These are phyloP conservation scores for Amaranthus tricolor DNA, from an alignment of 179 eudicot species.

Conservation along the genomic window DNA sequence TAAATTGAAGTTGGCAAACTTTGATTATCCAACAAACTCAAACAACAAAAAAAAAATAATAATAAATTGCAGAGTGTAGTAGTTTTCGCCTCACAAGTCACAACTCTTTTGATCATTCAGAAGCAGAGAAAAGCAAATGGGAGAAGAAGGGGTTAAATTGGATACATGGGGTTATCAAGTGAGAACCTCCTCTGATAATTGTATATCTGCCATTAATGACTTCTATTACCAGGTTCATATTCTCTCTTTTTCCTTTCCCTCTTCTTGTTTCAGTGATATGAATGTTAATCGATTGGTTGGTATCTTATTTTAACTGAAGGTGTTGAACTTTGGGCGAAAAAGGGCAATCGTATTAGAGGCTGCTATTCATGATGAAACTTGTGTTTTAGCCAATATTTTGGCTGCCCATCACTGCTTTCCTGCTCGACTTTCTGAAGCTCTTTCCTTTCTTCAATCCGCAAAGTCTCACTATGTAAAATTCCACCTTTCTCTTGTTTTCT, in stretches of 20 bases:
- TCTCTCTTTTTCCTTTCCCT: not conserved
- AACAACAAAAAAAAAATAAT: not conserved
- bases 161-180: constrained; percentile 80
- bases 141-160: constrained; percentile 30
- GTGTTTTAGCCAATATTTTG: constrained; percentile 74
- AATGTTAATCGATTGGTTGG: not conserved
- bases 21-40: not conserved
- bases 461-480: constrained; percentile 47
- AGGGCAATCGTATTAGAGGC: constrained; percentile 70
- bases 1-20: not conserved
- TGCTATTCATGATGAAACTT: constrained; percentile 50
- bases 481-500: not conserved
- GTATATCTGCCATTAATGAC: constrained; percentile 71
- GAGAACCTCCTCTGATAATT: constrained; percentile 59
- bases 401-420: constrained; percentile 56
- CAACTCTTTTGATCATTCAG: not conserved
- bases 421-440: constrained; percentile 37
- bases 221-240: constrained; percentile 64
- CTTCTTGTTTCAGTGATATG: not conserved
- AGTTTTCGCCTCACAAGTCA: too few relatives aligned
- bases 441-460: constrained; percentile 53
- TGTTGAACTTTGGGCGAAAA: constrained; percentile 59
- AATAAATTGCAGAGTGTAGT: too few relatives aligned
- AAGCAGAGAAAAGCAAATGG: constrained; percentile 20
- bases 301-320: constrained; percentile 30